Percentiles rank a stretch among this genome's conserved stretches.
phyloP scores from a whole-genome alignment of 1,284 basidiomycete genomes.

The Puccinia polysora region DNA sequence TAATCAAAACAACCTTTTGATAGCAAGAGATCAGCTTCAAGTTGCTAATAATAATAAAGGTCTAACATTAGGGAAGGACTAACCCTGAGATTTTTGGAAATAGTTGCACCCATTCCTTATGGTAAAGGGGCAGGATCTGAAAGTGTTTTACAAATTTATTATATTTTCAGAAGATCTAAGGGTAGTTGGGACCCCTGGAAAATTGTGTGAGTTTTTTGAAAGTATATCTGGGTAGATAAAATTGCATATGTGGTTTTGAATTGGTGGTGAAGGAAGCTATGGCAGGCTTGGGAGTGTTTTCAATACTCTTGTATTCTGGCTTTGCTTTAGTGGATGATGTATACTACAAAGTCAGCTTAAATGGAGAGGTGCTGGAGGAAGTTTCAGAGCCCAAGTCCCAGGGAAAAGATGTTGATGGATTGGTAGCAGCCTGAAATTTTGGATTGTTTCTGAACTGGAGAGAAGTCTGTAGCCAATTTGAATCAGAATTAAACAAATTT shows the following conservation, averaged over 20 bases:
- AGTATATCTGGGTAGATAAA: conserved; percentile 59
- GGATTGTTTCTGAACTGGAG: background rate
- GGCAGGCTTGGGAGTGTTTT: conserved; percentile 31
- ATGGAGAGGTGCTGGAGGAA: background rate
- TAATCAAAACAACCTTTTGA: conserved; percentile 7
- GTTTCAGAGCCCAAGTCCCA: conserved; percentile 13
- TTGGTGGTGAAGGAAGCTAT: conserved; percentile 45
- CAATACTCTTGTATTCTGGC: background rate
- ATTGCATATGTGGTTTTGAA: conserved; percentile 46
- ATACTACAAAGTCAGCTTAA: background rate
- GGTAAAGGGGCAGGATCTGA: conserved; percentile 82
- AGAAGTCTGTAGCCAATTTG: conserved; percentile 1
- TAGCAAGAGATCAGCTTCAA: conserved; percentile 34
- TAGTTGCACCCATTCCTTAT: conserved; percentile 91
- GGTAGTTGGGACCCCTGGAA: conserved; percentile 77
- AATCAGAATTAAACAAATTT: conserved; percentile 1
- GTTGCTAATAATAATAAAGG: conserved; percentile 32
- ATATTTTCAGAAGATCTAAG: conserved; percentile 76
- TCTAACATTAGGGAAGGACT: conserved; percentile 49
- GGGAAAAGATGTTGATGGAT: conserved; percentile 7
- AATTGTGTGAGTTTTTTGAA: conserved; percentile 52
- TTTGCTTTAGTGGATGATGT: background rate
- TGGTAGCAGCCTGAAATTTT: conserved; percentile 10
- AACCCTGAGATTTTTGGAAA: conserved; percentile 88
- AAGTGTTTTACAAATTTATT: conserved; percentile 83